Evolutionary conservation across 148 eudicot species (phyloP).

Genomic region (Polygonum aviculare): DNA sequence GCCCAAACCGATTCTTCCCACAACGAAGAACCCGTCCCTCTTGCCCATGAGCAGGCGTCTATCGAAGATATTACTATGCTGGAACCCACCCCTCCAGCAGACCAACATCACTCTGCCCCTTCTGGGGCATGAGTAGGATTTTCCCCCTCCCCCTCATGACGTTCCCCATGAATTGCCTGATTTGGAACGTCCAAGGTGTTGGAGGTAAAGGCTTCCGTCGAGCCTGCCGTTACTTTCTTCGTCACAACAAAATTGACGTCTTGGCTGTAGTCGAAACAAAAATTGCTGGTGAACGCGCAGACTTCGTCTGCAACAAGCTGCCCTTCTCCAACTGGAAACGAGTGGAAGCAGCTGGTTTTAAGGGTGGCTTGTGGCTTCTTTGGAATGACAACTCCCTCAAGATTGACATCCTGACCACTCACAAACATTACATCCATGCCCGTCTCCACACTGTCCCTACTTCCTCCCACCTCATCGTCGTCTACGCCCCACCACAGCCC

Average conservation of each 20-base stretch:
- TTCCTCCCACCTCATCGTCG: not conserved
- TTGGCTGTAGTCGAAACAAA: not conserved
- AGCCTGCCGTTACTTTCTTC: not conserved
- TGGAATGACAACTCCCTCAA: not conserved
- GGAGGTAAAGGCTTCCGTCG: not conserved
- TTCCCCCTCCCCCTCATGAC: too few relatives aligned
- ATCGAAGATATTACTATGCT: too few relatives aligned
- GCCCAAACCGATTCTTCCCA: too few relatives aligned
- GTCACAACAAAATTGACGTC: not conserved
- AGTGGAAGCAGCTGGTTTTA: not conserved
- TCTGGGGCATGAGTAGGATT: too few relatives aligned
- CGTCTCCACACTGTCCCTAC: fast-evolving
- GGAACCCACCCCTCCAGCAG: too few relatives aligned
- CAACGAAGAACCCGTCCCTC: too few relatives aligned
- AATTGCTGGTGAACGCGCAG: not conserved
- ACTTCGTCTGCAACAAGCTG: not conserved
- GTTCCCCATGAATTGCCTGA: not conserved
- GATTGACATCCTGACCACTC: not conserved
- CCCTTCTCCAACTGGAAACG: not conserved
- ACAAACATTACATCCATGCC: not conserved
- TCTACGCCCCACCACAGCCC: not conserved
- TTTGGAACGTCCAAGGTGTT: not conserved
- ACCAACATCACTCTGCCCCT: too few relatives aligned
- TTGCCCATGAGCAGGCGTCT: too few relatives aligned
- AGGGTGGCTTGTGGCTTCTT: not conserved